Base-by-base conservation (phyloP, 2,329 filamentous ascomycete genomes). In the Fusarium staphyleae region DNA sequence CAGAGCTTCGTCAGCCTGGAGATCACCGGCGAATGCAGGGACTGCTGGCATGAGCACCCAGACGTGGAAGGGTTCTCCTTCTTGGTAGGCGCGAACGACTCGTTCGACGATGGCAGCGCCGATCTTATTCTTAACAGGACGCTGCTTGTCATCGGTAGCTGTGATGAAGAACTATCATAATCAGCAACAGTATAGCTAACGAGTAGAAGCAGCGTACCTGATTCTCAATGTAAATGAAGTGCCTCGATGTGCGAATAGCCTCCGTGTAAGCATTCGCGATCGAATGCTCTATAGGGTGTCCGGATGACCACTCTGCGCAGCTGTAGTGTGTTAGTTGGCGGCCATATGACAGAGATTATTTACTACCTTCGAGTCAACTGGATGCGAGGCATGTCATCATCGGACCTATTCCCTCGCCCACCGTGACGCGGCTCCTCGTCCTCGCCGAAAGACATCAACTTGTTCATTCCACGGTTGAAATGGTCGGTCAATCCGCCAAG, bases 191-290 rank as follows among this genome's bases (percentile, higher is more conserved):
- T 13, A 0, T 13, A 1, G 2, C 1, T 14, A 5, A 41, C 2
- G 5, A 0, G n/a, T 2, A 2, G 11, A 4, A 8, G n/a, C 6
- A 3, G 3, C 68, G 50, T 66, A 79, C 80, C 70, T 84, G 87
- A 66, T 93, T 92, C 70, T 93, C 89, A 29, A 93, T 91, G 72
- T 92, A 93, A 52, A 93, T 74, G 67, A 88, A 92, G 69, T 91
- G 86, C 67, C 86, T 77, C 14, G 87, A 87, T 41, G 86, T 85
- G 30, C 75, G 78, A 63, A 92, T 92, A 22, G 86, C 81, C 35
- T 88, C 81, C 28, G 89, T 85, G 68, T 96, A 96, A 1, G 92
- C 92, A 69, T 93, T 93, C 56, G 87, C 85, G 57, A 97, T 93
- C 1, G 91, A 96, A 71, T 95, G 91, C 67, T 85, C 82, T 1